Evolutionary conservation across 176 grass and related monocot genomes (phyloP).

Genomic region (Oryza glumipatula): DNA sequence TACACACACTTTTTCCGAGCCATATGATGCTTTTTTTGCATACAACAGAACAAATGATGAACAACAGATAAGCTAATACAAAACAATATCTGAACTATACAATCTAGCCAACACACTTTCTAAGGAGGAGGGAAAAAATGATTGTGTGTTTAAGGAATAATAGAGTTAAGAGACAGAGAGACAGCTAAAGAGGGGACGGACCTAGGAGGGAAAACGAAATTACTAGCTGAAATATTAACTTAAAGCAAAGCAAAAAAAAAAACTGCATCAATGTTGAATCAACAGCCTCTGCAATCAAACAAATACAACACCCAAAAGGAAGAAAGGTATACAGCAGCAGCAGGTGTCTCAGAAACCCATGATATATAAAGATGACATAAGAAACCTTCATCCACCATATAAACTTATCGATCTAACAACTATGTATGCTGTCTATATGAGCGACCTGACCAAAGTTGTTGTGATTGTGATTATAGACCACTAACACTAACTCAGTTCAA

Average conservation of each 20-base stretch:
- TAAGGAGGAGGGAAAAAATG: not conserved
- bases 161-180: not conserved
- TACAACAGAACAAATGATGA: not conserved
- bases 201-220: not conserved
- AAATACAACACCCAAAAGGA: not conserved
- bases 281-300: slow-evolving; percentile 4
- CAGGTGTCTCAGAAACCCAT: not conserved
- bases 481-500: not conserved
- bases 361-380: not conserved
- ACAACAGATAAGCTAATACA: not conserved
- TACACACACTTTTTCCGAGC: slow-evolving; percentile 9
- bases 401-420: not conserved
- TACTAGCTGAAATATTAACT: not conserved
- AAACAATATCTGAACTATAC: not conserved
- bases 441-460: not conserved
- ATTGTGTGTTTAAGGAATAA: not conserved
- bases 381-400: not conserved
- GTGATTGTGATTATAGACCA: not conserved
- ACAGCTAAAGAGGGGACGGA: not conserved
- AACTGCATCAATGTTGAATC: not conserved
- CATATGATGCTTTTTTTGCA: not conserved
- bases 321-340: not conserved
- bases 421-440: not conserved
- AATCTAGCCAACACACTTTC: slow-evolving; percentile 12
- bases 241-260: not conserved